A percentile compares a stretch with the other conserved stretches of the same genome.
Evolutionary conservation across 495 filamentous ascomycete species (phyloP).

Genomic region (Aspergillus nanangensis): DNA sequence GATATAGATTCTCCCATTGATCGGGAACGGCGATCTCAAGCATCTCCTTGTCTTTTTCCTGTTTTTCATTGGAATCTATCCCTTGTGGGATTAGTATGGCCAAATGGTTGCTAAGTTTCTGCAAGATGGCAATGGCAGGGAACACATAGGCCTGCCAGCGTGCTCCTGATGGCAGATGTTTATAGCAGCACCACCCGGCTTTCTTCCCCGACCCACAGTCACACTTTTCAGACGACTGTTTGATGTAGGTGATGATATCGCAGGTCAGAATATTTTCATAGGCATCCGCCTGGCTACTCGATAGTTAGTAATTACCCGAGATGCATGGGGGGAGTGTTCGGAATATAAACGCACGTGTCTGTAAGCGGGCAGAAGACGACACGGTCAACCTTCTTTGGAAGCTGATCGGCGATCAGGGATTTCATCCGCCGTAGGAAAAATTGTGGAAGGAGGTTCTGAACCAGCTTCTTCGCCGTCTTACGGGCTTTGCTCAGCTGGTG

Average conservation of each 20-base stretch:
- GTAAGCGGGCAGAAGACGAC: constrained; percentile 96
- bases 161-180: constrained; percentile 49
- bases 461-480: constrained; percentile 78
- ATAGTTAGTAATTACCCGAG: too few relatives aligned
- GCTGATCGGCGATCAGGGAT: constrained; percentile 82
- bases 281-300: constrained; percentile 76
- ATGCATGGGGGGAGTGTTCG: too few relatives aligned
- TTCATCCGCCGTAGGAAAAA: constrained; percentile 96
- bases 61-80: constrained; percentile 67
- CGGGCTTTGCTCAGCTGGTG: constrained; percentile 77
- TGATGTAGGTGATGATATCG: constrained; percentile 66
- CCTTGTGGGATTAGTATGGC: constrained; percentile 79
- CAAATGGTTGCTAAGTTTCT: constrained; percentile 89
- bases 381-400: constrained; percentile 92
- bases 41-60: constrained; percentile 71
- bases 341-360: too few relatives aligned
- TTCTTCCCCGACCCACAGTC: constrained; percentile 66
- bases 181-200: constrained; percentile 78
- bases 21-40: constrained; percentile 72
- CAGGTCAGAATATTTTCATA: constrained; percentile 79
- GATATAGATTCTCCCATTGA: constrained; percentile 72
- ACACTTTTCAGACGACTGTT: constrained; percentile 60
- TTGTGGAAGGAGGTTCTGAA: constrained; percentile 80
- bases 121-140: constrained; percentile 73
- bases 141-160: constrained; percentile 81